A percentile compares a stretch with the other conserved stretches of the same genome.
Evolutionary conservation across 306 rosid species (phyloP).

Genomic region (Cercis canadensis): DNA sequence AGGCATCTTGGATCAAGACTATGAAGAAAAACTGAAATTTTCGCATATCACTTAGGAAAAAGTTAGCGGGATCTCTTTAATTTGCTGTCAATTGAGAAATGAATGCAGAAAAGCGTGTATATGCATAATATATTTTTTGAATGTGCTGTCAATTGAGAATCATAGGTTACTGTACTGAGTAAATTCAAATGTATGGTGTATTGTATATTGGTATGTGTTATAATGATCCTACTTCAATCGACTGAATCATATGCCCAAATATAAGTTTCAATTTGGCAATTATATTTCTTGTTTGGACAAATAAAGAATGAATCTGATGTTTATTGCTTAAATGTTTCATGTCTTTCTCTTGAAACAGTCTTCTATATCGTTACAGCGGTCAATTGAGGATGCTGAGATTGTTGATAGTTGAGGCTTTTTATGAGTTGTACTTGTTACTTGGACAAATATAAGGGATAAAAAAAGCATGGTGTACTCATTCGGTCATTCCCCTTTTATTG

Average conservation of each 20-base stretch:
- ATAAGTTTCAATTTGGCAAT: not conserved
- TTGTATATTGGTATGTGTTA: not conserved
- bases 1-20: not conserved
- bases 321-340: not conserved
- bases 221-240: not conserved
- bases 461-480: too few species aligned
- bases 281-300: not conserved
- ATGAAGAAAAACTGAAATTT: not conserved
- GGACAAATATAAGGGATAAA: not conserved
- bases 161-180: not conserved
- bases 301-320: not conserved
- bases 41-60: not conserved
- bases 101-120: not conserved
- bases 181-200: slow-evolving; percentile 3
- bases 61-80: not conserved
- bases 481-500: not conserved
- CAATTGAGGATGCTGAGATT: not conserved
- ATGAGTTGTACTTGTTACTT: too few species aligned
- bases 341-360: not conserved
- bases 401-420: not conserved
- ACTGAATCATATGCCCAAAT: not conserved
- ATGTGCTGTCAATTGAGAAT: too few species aligned
- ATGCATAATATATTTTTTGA: not conserved
- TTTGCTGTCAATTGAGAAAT: not conserved
- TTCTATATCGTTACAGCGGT: not conserved